phyloP scores from a whole-genome alignment of 106 monocot species.

The Dendrobium catenatum region DNA sequence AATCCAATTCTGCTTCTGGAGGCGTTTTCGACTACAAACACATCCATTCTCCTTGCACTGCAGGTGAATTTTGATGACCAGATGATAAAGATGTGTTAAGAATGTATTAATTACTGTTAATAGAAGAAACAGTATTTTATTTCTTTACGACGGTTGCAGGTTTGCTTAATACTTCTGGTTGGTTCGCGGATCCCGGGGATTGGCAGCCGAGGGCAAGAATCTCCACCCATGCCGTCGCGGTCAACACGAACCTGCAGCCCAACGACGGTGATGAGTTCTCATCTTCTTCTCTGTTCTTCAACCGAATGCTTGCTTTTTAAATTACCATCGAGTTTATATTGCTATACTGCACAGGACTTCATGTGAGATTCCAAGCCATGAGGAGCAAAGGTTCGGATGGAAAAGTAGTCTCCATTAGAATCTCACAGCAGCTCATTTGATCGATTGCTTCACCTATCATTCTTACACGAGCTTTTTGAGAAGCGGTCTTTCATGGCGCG shows the following conservation, averaged over 20 bases:
- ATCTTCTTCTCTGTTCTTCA: too few species aligned
- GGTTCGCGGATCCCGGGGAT: conserved; percentile 47
- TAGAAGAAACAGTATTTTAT: too few species aligned
- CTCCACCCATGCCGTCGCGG: conserved; percentile 54
- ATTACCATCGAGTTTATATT: neutral
- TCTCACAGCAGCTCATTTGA: conserved; percentile 79
- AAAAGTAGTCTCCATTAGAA: conserved; percentile 65
- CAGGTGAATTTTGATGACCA: conserved; percentile 18
- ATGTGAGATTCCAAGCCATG: conserved; percentile 70
- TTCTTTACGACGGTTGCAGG: conserved; percentile 15
- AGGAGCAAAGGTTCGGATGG: conserved; percentile 26
- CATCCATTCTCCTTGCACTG: conserved; percentile 27
- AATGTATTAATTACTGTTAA: too few species aligned
- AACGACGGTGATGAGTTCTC: conserved; percentile 50
- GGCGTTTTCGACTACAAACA: conserved; percentile 61
- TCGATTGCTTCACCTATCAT: neutral
- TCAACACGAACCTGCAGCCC: conserved; percentile 80
- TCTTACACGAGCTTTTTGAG: neutral
- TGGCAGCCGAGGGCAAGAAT: conserved; percentile 80
- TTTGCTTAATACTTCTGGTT: conserved; percentile 43
- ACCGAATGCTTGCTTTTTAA: too few species aligned
- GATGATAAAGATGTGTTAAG: too few species aligned
- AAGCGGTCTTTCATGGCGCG: too few species aligned
- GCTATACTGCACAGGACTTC: conserved; percentile 21
- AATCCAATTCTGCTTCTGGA: conserved; percentile 38